Evolutionary conservation across 805 yeast genomes (phyloP).

Genomic region (Lipomyces yamadae): DNA sequence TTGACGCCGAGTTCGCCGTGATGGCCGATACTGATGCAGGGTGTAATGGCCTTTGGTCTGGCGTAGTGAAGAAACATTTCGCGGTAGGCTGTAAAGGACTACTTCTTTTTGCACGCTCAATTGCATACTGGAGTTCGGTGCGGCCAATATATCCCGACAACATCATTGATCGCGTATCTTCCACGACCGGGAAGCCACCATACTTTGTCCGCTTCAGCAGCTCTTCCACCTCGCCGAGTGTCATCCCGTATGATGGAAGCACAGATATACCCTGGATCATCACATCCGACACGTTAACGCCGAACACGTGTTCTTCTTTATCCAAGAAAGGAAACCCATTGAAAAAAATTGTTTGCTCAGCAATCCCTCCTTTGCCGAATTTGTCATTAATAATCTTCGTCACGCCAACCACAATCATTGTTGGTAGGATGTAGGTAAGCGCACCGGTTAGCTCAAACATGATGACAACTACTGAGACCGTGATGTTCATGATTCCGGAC

Average conservation of each 20-base stretch:
- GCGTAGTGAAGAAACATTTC: conserved; percentile 33
- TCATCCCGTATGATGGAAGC: conserved; percentile 35
- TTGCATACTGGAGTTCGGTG: conserved; percentile 39
- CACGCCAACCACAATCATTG: conserved; percentile 92
- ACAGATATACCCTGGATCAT: conserved; percentile 55
- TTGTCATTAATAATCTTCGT: conserved; percentile 79
- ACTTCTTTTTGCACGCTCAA: conserved; percentile 25
- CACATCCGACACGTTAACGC: conserved; percentile 58
- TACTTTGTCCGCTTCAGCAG: conserved; percentile 38
- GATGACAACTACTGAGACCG: conserved; percentile 90
- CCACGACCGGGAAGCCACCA: conserved; percentile 49
- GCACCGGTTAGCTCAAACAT: conserved; percentile 99
- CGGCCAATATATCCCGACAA: conserved; percentile 46
- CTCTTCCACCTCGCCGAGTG: conserved; percentile 37
- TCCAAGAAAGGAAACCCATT: conserved; percentile 85
- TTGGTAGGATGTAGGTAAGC: conserved; percentile 84
- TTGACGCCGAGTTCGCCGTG: not conserved
- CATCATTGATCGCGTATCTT: conserved; percentile 37
- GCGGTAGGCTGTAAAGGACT: conserved; percentile 8
- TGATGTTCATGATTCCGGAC: conserved; percentile 91
- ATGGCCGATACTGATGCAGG: not conserved
- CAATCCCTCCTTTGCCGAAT: conserved; percentile 86
- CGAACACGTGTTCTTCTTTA: conserved; percentile 70
- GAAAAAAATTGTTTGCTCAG: conserved; percentile 89
- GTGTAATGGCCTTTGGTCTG: conserved; percentile 27